Percentiles rank a stretch among this genome's conserved stretches.
Evolutionary conservation across 75 land plant species (phyloP).

Genomic region (Cupressus sempervirens): DNA sequence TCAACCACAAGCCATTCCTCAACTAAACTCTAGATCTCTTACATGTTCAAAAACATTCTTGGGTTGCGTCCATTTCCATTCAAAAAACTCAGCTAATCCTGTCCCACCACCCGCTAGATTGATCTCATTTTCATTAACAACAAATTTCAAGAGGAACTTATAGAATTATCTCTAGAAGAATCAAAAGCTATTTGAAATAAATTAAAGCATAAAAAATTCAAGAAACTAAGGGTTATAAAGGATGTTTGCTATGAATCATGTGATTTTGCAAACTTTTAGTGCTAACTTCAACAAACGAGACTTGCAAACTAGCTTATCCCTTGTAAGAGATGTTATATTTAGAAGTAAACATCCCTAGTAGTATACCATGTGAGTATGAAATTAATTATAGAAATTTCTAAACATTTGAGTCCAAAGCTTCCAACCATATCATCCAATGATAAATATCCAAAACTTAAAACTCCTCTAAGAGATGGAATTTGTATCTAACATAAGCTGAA

Average conservation of each 20-base stretch:
- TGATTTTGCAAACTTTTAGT: not conserved
- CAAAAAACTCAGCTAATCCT: slow-evolving; percentile 85
- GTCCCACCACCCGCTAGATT: slow-evolving; percentile 81
- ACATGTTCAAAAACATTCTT: slow-evolving; percentile 62
- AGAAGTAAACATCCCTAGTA: not conserved
- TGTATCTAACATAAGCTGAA: too few species aligned
- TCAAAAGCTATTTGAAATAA: not conserved
- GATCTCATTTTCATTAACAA: too few species aligned
- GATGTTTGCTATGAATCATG: not conserved
- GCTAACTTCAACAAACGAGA: not conserved
- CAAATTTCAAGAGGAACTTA: slow-evolving; percentile 87
- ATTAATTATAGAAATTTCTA: not conserved
- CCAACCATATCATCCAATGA: not conserved
- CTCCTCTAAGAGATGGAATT: too few species aligned
- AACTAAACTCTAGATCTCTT: slow-evolving; percentile 9
- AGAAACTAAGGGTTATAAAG: not conserved
- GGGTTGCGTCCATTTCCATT: slow-evolving; percentile 92
- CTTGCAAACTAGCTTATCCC: not conserved
- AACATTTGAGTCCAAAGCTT: not conserved
- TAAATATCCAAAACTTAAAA: not conserved
- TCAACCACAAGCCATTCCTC: not conserved
- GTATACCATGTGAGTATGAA: not conserved
- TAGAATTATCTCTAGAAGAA: not conserved
- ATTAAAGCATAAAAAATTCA: not conserved
- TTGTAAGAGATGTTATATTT: not conserved